phyloP scores from a whole-genome alignment of 495 filamentous ascomycete species.

The Neurospora discreta region DNA sequence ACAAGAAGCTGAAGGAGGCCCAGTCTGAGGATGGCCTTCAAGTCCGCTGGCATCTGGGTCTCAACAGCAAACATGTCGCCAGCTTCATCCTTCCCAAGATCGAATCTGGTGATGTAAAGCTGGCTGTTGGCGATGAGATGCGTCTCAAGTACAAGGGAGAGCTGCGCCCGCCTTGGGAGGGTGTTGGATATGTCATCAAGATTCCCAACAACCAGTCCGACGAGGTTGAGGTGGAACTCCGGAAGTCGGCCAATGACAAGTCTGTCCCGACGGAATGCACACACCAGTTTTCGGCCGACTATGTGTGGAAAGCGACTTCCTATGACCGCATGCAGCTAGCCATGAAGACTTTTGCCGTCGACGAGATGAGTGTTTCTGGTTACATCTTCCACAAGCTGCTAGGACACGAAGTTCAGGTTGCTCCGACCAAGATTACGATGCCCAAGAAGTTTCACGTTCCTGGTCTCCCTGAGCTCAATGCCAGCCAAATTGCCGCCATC shows the following conservation, averaged over 20 bases:
- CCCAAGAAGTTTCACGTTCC: slow-evolving; percentile 96
- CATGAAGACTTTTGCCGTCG: slow-evolving; percentile 98
- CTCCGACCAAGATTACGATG: slow-evolving; percentile 92
- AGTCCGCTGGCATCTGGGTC: slow-evolving; percentile 89
- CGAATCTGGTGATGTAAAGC: slow-evolving; percentile 93
- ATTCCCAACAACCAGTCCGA: slow-evolving; percentile 99
- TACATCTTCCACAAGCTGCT: slow-evolving; percentile 98
- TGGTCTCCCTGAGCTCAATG: slow-evolving; percentile 89
- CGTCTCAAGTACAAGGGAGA: slow-evolving; percentile 92
- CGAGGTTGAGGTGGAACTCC: slow-evolving; percentile 91
- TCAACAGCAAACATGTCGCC: slow-evolving; percentile 96
- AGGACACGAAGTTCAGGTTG: slow-evolving; percentile 90
- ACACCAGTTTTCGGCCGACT: slow-evolving; percentile 95
- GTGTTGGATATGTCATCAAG: slow-evolving; percentile 98
- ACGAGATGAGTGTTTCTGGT: slow-evolving; percentile 96
- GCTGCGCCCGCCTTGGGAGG: slow-evolving; percentile 89
- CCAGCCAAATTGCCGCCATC: slow-evolving; percentile 91
- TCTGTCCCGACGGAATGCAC: slow-evolving; percentile 95
- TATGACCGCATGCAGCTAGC: slow-evolving; percentile 99
- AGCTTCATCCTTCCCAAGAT: slow-evolving; percentile 96
- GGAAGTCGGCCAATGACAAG: slow-evolving; percentile 66
- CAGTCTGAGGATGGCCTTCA: slow-evolving; percentile 91
- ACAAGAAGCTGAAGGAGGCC: slow-evolving; percentile 96
- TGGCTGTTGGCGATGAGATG: slow-evolving; percentile 98
- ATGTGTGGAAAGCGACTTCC: slow-evolving; percentile 98